Percentiles rank a stretch among this genome's conserved stretches.
Conservation (phyloP, 345 rosid genomes). For the Balakata baccata region DNA sequence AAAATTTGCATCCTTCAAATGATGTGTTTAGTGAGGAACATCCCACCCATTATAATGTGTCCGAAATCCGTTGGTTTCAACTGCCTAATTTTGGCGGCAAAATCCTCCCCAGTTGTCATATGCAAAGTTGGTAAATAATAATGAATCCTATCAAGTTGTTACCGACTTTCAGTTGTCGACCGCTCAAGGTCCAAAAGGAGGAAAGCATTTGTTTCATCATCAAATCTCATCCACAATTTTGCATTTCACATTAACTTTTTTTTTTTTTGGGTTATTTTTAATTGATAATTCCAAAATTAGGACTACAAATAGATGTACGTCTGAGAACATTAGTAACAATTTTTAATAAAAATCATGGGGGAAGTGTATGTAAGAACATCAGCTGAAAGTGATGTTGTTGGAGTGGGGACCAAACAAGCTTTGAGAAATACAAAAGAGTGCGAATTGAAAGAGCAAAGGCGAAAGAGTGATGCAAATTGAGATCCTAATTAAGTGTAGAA, state of each 20-base stretch:
- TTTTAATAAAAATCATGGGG: background rate
- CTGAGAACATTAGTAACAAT: too few relatives aligned
- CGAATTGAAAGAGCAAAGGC: too few relatives aligned
- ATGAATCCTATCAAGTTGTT: background rate
- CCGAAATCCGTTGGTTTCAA: background rate
- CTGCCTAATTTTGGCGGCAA: background rate
- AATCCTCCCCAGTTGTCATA: background rate
- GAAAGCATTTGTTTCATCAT: background rate
- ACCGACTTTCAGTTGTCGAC: background rate
- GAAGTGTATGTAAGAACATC: slow-evolving; percentile 16
- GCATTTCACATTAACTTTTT: too few relatives aligned
- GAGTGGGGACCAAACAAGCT: slow-evolving; percentile 14
- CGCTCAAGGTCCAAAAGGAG: background rate
- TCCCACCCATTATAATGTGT: background rate
- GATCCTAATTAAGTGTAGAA: too few relatives aligned
- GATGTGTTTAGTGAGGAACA: too few relatives aligned
- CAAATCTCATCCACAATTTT: too few relatives aligned
- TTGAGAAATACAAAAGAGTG: background rate
- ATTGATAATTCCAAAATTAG: too few relatives aligned
- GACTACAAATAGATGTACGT: too few relatives aligned
- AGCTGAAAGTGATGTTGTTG: slow-evolving; percentile 5
- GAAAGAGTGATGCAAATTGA: too few relatives aligned
- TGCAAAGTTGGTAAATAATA: background rate
- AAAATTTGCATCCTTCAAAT: too few relatives aligned
- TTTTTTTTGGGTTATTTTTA: too few relatives aligned